A percentile compares a stretch with the other conserved stretches of the same genome.
These are phyloP conservation scores for Hypoxylon sp. DNA, from an alignment of 2,329 filamentous ascomycete genomes.

Conservation along the genomic window DNA sequence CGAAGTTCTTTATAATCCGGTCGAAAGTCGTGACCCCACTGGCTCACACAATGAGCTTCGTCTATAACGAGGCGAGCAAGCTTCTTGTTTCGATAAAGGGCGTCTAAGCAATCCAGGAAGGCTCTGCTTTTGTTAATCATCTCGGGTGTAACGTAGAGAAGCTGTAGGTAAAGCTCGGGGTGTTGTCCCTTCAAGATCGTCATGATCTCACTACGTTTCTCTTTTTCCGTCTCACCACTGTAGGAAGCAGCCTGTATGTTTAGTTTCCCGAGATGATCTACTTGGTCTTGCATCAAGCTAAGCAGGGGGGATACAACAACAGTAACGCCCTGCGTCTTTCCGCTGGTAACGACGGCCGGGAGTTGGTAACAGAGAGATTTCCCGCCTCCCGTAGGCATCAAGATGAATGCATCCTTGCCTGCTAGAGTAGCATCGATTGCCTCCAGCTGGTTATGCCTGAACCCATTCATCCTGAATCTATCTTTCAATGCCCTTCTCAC, in stretches of 20 bases:
- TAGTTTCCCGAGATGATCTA: slow-evolving; percentile 81
- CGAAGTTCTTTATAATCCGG: slow-evolving; percentile 94
- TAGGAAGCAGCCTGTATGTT: slow-evolving; percentile 85
- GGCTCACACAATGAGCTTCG: slow-evolving; percentile 98
- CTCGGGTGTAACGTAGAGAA: slow-evolving; percentile 96
- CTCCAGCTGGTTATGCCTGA: slow-evolving; percentile 92
- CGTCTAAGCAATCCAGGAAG: slow-evolving; percentile 76
- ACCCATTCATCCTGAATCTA: slow-evolving; percentile 86
- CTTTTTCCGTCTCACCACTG: slow-evolving; percentile 79
- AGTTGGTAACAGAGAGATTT: slow-evolving; percentile 98
- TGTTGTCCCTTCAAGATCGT: slow-evolving; percentile 71
- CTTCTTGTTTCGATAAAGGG: slow-evolving; percentile 77
- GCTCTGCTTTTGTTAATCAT: slow-evolving; percentile 88
- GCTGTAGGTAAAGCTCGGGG: slow-evolving; percentile 83
- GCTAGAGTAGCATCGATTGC: slow-evolving; percentile 93
- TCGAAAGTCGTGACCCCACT: slow-evolving; percentile 98
- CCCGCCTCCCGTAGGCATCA: slow-evolving; percentile 98
- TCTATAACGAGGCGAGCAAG: slow-evolving; percentile 96
- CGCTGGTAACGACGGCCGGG: slow-evolving; percentile 85
- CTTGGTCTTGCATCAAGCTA: slow-evolving; percentile 98
- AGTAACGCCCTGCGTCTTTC: slow-evolving; percentile 87
- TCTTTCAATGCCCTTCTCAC: slow-evolving; percentile 85
- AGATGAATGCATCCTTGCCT: slow-evolving; percentile 91
- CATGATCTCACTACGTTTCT: slow-evolving; percentile 77
- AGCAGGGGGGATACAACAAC: slow-evolving; percentile 95